phyloP scores from a whole-genome alignment of 2,329 filamentous ascomycete genomes.

The Sphaerulina musiva region DNA sequence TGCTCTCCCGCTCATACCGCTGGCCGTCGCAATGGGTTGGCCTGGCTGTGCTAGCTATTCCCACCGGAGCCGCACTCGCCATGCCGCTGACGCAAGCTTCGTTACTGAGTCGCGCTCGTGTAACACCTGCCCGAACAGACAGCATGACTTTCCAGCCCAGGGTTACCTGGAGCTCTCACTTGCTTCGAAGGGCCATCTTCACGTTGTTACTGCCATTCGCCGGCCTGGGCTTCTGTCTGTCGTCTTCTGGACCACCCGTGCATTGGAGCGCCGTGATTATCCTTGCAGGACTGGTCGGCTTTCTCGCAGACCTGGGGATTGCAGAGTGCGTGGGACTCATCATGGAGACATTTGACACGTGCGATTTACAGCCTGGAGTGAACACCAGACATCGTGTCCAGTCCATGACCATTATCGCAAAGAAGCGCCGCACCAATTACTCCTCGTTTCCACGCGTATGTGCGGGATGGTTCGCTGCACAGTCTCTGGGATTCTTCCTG shows the following conservation, averaged over 20 bases:
- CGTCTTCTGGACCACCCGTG: conserved; percentile 56
- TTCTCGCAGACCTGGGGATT: conserved; percentile 65
- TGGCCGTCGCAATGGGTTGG: conserved; percentile 61
- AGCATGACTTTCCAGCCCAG: conserved; percentile 59
- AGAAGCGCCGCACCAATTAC: conserved; percentile 57
- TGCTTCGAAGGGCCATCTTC: conserved; percentile 62
- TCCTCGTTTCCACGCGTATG: conserved; percentile 68
- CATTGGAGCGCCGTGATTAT: conserved; percentile 58
- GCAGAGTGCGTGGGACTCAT: conserved; percentile 70
- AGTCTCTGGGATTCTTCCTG: conserved; percentile 62
- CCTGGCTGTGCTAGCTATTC: conserved; percentile 58
- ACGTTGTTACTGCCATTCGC: conserved; percentile 60
- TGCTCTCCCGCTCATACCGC: conserved; percentile 62
- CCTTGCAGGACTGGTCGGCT: conserved; percentile 61
- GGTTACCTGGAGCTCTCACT: conserved; percentile 64
- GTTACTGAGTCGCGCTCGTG: conserved; percentile 59
- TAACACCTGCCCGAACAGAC: conserved; percentile 54
- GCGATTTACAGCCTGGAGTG: conserved; percentile 67
- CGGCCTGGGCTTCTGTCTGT: conserved; percentile 60
- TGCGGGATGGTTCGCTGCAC: conserved; percentile 64
- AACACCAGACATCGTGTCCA: conserved; percentile 46
- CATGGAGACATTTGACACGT: conserved; percentile 79
- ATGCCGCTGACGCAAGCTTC: conserved; percentile 69
- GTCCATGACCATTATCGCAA: conserved; percentile 36
- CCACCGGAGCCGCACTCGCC: conserved; percentile 62